A percentile compares a stretch with the other conserved stretches of the same genome.
Evolutionary conservation across 495 filamentous ascomycete genomes (phyloP).

Genomic region (Penicillium pulvis): DNA sequence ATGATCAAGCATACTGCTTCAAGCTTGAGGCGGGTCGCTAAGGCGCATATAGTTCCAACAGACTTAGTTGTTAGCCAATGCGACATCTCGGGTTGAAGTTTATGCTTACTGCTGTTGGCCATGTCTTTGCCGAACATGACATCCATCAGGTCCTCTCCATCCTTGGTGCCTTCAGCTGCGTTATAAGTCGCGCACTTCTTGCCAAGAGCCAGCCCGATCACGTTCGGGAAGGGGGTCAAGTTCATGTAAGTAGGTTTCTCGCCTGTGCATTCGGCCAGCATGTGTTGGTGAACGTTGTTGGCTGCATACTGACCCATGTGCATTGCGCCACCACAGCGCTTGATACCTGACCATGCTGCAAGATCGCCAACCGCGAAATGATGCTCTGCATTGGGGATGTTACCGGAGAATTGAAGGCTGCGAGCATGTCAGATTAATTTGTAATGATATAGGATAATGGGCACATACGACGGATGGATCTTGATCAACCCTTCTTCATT

Average conservation of each 20-base stretch:
- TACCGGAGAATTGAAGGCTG: slow-evolving; percentile 47
- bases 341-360: slow-evolving; percentile 64
- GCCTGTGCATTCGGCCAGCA: slow-evolving; percentile 38
- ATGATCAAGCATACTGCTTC: not conserved
- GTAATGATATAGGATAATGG: not conserved
- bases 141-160: slow-evolving; percentile 60
- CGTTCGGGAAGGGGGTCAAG: slow-evolving; percentile 55
- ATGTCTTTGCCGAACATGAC: slow-evolving; percentile 67
- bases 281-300: slow-evolving; percentile 61
- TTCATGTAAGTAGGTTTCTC: slow-evolving; percentile 44
- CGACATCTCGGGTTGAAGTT: not conserved
- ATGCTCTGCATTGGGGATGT: slow-evolving; percentile 49
- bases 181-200: slow-evolving; percentile 64
- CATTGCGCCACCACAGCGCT: slow-evolving; percentile 70
- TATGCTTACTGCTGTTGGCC: slow-evolving; percentile 53
- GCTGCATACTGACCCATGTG: slow-evolving; percentile 64
- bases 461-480: slow-evolving; percentile 44
- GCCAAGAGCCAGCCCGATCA: slow-evolving; percentile 68
- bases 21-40: slow-evolving; percentile 31
- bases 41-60: slow-evolving; percentile 60
- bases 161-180: slow-evolving; percentile 47
- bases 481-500: slow-evolving; percentile 59
- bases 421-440: not conserved
- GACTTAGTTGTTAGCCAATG: slow-evolving; percentile 39
- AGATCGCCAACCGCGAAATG: slow-evolving; percentile 61